These are phyloP conservation scores for Ceriops tagal DNA, from an alignment of 345 rosid genomes.

Conservation along the genomic window DNA sequence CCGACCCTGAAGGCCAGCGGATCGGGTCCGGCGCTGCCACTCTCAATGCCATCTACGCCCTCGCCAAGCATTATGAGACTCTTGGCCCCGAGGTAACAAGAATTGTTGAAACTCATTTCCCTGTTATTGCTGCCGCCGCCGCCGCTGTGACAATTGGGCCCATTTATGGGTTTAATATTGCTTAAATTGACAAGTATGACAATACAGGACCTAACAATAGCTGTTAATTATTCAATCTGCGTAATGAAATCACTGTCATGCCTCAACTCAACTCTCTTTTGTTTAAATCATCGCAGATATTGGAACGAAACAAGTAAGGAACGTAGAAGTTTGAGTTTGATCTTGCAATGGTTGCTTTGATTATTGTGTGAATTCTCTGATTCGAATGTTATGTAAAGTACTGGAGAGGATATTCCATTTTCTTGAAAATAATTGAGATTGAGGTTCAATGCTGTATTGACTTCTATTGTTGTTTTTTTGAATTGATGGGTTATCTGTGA, in stretches of 20 bases:
- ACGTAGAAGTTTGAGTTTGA: background rate
- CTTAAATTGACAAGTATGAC: too few species aligned
- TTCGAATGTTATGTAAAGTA: background rate
- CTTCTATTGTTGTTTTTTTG: constrained; percentile 14
- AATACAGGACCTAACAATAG: too few species aligned
- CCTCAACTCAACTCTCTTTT: background rate
- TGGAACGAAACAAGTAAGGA: background rate
- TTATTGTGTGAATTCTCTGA: background rate
- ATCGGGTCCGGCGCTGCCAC: constrained; percentile 98
- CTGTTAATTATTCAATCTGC: too few species aligned
- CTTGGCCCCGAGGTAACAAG: constrained; percentile 34
- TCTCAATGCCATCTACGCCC: constrained; percentile 77
- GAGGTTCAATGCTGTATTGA: constrained; percentile 3
- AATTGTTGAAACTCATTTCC: background rate
- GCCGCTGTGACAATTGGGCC: too few species aligned
- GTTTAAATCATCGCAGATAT: background rate
- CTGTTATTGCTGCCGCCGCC: background rate
- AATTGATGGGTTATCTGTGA: constrained; percentile 25
- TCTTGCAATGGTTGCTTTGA: background rate
- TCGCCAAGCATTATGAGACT: constrained; percentile 47
- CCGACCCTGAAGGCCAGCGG: constrained; percentile 88
- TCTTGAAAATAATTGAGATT: background rate
- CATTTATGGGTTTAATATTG: too few species aligned
- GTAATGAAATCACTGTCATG: too few species aligned
- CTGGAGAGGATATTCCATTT: background rate